These are phyloP conservation scores for Quambalaria eucalypti DNA, from an alignment of 1,284 basidiomycete genomes.

Conservation along the genomic window DNA sequence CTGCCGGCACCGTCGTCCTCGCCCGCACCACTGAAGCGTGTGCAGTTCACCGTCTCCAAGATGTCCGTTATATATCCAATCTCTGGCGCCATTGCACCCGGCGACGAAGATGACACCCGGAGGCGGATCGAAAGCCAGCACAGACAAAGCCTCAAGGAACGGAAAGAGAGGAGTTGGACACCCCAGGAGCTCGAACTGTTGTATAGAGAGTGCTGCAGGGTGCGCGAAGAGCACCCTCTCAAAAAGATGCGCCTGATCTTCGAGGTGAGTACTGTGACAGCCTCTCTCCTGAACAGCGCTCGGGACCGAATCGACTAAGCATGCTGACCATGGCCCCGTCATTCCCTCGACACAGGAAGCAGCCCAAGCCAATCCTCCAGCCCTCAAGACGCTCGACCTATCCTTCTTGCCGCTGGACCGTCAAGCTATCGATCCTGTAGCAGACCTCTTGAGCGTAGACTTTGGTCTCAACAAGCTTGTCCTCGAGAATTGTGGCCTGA, in stretches of 20 bases:
- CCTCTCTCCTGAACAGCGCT: too few species aligned
- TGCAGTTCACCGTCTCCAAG: constrained; percentile 38
- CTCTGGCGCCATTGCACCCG: constrained; percentile 25
- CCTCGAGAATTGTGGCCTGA: constrained; percentile 38
- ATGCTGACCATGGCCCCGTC: too few species aligned
- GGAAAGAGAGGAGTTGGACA: constrained; percentile 23
- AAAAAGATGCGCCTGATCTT: constrained; percentile 40
- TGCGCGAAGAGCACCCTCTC: constrained; percentile 40
- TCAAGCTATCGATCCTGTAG: constrained; percentile 31
- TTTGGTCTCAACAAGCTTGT: constrained; percentile 38
- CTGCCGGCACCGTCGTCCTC: constrained; percentile 5
- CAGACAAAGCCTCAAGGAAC: constrained; percentile 20
- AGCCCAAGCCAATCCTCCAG: constrained; percentile 7
- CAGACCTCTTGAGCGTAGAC: constrained; percentile 41
- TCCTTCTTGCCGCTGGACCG: constrained; percentile 31
- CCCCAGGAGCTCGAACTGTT: constrained; percentile 36
- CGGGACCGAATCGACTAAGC: too few species aligned
- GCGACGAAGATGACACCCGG: constrained; percentile 36
- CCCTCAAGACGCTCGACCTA: constrained; percentile 27
- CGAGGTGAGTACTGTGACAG: constrained; percentile 7
- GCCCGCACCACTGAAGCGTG: constrained; percentile 25
- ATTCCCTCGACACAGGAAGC: too few species aligned
- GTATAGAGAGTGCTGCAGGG: constrained; percentile 43
- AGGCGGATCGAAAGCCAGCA: constrained; percentile 36
- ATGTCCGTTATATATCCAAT: constrained; percentile 45